A percentile compares a stretch with the other conserved stretches of the same genome.
Conservation (phyloP, 495 filamentous ascomycete genomes). For the Lindgomyces ingoldianus region DNA sequence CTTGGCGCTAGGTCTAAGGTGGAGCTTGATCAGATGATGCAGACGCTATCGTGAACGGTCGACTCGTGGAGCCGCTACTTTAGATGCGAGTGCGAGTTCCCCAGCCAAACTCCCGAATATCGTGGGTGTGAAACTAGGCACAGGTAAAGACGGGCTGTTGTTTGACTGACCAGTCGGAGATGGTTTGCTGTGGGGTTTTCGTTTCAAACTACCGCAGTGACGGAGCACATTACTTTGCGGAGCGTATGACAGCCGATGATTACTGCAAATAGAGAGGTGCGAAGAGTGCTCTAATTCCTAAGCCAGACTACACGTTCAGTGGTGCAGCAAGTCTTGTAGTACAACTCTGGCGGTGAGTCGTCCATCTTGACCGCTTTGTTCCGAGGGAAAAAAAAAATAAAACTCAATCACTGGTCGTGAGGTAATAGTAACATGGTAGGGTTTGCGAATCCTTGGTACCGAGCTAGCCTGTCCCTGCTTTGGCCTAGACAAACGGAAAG, state of each 20-base stretch:
- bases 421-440: not conserved
- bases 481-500: not conserved
- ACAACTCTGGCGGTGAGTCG: conserved; percentile 34
- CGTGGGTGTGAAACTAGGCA: not conserved
- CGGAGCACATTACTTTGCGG: not conserved
- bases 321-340: conserved; percentile 24
- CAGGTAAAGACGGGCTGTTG: not conserved
- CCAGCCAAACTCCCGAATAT: conserved; percentile 3
- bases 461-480: not conserved
- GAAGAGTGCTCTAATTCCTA: not conserved
- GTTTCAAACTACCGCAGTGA: conserved; percentile 20
- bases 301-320: not conserved
- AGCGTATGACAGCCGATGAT: conserved; percentile 4
- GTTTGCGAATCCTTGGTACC: not conserved
- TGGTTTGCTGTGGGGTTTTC: not conserved
- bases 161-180: conserved; percentile 4
- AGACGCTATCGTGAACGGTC: not conserved
- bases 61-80: not conserved
- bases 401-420: no score
- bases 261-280: not conserved
- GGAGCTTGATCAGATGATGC: conserved; percentile 14
- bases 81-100: not conserved
- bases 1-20: not conserved
- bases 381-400: not conserved
- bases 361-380: conserved; percentile 17